Conservation (phyloP, 352 stramenopile genomes). For the Phytopythium sindhum region DNA sequence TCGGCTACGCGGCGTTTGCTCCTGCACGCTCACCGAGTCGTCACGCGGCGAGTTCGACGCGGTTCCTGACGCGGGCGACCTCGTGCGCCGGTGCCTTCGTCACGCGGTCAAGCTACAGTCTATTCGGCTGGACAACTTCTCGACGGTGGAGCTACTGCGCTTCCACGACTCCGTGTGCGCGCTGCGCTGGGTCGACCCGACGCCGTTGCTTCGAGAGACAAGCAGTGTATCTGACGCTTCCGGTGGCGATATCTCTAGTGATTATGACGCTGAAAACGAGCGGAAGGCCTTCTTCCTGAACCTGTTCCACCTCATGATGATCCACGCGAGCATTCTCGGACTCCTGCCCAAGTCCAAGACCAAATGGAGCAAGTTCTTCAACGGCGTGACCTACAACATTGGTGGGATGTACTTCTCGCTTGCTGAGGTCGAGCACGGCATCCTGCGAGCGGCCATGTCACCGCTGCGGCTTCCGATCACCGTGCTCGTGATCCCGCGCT, state of each 20-base stretch:
- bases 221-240: background rate
- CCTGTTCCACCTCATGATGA: constrained; percentile 46
- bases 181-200: constrained; percentile 30
- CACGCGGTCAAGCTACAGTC: constrained; percentile 1
- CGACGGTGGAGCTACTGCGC: constrained; percentile 17
- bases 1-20: background rate
- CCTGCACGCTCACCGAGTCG: background rate
- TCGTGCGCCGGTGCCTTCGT: background rate
- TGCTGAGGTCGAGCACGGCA: constrained; percentile 52
- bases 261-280: constrained; percentile 3
- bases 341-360: constrained; percentile 42
- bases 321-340: constrained; percentile 40
- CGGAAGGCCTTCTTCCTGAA: constrained; percentile 56
- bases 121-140: background rate
- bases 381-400: constrained; percentile 45
- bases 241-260: constrained; percentile 7
- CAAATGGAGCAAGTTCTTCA: constrained; percentile 63
- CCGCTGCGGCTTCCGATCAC: constrained; percentile 35
- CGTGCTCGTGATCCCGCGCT: constrained; percentile 42
- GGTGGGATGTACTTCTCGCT: constrained; percentile 41
- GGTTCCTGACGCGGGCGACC: background rate
- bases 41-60: background rate
- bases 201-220: constrained; percentile 6
- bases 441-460: constrained; percentile 43
- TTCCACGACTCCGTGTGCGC: constrained; percentile 33